Base-by-base conservation (phyloP, 495 filamentous ascomycete genomes). In the Penicillium macrosclerotiorum region DNA sequence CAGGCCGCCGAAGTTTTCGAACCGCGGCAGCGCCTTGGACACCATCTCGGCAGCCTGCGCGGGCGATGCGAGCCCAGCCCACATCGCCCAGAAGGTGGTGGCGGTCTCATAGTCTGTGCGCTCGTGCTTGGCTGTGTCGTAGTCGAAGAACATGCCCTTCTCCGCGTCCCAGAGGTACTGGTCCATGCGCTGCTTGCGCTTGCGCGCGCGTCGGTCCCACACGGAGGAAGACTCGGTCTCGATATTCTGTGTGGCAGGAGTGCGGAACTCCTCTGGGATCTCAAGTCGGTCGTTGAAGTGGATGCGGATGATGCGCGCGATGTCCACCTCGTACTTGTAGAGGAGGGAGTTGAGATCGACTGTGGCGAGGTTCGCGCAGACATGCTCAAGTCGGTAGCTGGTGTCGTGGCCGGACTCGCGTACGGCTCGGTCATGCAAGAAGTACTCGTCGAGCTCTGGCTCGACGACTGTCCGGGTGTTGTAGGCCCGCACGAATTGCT, bases 321-420 rank as follows among this genome's bases (percentile, higher is more conserved):
- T 95, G 59, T 98, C 94, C 19, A 79, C 82, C 64, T 98, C 93
- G 65, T 95, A 95, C 65, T 96, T 96, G 77, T 91, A 98, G 19
- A 98, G 73, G 6, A 95, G 72, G 20, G 90, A 89, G 67, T 97
- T 96, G 26, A 96, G 75, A 58, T 98, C 93, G 20, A 97, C 86
- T 1, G 93, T 97, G 13, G 90, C 93, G 18, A 97, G 73, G 57
- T 96, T 80, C 11, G 87, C 93, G 57, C 86, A 90, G 17, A 93
- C 78, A 13, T 83, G 82, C 64, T 96, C 93, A 1, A 98, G 74
- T 18, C 93, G 88, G 63, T 96, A 96, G 19, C 87, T 85, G 5
- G 90, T 97, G 63, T 98, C 93, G 60, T 98, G 93, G 16, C 93
- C 93, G n/a, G 90, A 95, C 60, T 97, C 93, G 35, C 93, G 84